Conservation (phyloP, 768 basidiomycete species). For the Ephemerocybe angulata region DNA sequence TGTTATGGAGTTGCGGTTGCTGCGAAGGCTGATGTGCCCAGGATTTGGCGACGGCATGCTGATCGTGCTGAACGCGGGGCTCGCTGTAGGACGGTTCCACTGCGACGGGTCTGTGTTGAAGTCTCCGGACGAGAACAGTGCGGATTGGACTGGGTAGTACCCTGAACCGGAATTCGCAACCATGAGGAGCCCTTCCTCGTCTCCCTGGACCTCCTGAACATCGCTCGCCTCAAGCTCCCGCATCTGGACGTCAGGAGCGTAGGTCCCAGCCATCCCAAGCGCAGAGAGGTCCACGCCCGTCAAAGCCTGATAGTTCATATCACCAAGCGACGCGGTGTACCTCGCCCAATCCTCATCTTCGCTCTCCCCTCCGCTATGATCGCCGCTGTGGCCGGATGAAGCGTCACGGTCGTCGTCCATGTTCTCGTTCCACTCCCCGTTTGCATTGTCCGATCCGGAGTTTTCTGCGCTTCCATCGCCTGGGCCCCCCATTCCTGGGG, state of each 20-base stretch:
- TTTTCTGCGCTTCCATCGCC: slow-evolving; percentile 1
- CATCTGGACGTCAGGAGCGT: slow-evolving; percentile 46
- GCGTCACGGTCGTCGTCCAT: slow-evolving; percentile 13
- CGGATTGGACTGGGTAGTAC: slow-evolving; percentile 10
- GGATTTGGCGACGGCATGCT: slow-evolving; percentile 39
- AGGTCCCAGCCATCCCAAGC: slow-evolving; percentile 13
- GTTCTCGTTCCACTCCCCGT: slow-evolving; percentile 20
- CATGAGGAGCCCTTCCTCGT: slow-evolving; percentile 54
- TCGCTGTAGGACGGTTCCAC: slow-evolving; percentile 40
- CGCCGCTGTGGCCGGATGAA: slow-evolving; percentile 15
- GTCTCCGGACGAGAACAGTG: slow-evolving; percentile 20
- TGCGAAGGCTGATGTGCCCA: slow-evolving; percentile 22
- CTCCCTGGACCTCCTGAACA: slow-evolving; percentile 52
- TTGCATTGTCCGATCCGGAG: slow-evolving; percentile 18
- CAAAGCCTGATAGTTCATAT: slow-evolving; percentile 9
- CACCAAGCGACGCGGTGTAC: slow-evolving; percentile 24
- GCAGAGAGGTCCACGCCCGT: slow-evolving; percentile 22
- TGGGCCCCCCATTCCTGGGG: slow-evolving; percentile 22
- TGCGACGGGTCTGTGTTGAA: slow-evolving; percentile 26
- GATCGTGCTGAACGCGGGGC: slow-evolving; percentile 39
- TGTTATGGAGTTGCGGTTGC: slow-evolving; percentile 23
- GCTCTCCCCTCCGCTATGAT: slow-evolving; percentile 22
- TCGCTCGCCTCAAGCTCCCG: slow-evolving; percentile 59
- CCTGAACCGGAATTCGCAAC: slow-evolving; percentile 13
- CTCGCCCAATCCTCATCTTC: slow-evolving; percentile 19